A percentile compares a stretch with the other conserved stretches of the same genome.
Conservation (phyloP, 192 early-diverging fungal genomes). For the Umbelopsis sp. region DNA sequence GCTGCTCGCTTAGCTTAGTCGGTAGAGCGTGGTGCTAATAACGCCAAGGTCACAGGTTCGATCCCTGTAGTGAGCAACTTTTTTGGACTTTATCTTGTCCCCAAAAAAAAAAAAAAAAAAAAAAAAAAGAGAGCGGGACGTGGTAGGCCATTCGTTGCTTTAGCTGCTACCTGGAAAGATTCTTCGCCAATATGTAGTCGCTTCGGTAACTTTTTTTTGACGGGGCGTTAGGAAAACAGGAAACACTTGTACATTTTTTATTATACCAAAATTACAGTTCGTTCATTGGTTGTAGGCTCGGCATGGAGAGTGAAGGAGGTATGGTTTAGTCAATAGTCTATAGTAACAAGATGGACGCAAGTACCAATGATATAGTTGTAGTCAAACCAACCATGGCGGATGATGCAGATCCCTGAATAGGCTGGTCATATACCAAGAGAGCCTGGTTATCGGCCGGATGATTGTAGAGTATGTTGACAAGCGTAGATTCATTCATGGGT, state of each 20-base stretch:
- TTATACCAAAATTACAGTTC: too few relatives aligned
- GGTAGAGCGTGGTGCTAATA: slow-evolving; percentile 72
- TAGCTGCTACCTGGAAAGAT: too few relatives aligned
- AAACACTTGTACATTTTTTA: too few relatives aligned
- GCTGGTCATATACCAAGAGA: slow-evolving; percentile 27
- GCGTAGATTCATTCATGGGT: slow-evolving; percentile 7
- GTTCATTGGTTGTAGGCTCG: too few relatives aligned
- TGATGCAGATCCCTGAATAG: slow-evolving; percentile 14
- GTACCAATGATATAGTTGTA: background rate
- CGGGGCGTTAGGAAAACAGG: too few relatives aligned
- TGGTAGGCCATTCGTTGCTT: too few relatives aligned
- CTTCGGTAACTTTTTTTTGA: too few relatives aligned
- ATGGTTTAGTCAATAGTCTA: background rate
- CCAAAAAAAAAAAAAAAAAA: too few relatives aligned
- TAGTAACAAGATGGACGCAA: background rate
- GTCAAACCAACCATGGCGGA: background rate
- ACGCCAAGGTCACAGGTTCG: slow-evolving; percentile 68
- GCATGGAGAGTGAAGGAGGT: too few relatives aligned
- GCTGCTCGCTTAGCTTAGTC: slow-evolving; percentile 58
- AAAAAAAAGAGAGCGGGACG: too few relatives aligned
- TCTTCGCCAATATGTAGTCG: too few relatives aligned
- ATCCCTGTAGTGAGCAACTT: slow-evolving; percentile 56
- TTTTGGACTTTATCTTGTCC: background rate
- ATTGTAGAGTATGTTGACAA: slow-evolving; percentile 32
- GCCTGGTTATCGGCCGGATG: slow-evolving; percentile 25